Conservation (phyloP, 2,329 filamentous ascomycete species). For the Septoria petroselini region DNA sequence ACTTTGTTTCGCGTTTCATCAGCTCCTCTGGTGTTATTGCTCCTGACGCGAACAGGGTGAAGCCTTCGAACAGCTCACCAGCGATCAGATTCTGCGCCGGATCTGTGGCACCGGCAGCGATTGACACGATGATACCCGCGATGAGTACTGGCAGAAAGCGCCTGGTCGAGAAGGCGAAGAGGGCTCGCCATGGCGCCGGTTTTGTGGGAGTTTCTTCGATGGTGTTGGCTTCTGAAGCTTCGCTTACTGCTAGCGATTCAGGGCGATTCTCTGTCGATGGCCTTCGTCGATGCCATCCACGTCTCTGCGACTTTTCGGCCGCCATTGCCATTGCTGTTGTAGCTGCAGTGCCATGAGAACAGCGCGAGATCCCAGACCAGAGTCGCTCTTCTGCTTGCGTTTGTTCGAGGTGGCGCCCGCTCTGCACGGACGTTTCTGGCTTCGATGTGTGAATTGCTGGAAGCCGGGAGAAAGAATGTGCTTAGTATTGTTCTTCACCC, state of each 20-base stretch:
- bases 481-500: constrained; percentile 37
- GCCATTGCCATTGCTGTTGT: constrained; percentile 18
- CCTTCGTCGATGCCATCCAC: constrained; percentile 22
- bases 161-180: constrained; percentile 71
- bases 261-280: constrained; percentile 20
- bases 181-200: constrained; percentile 47
- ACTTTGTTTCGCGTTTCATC: constrained; percentile 55
- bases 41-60: constrained; percentile 64
- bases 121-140: constrained; percentile 55
- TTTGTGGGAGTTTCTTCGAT: constrained; percentile 21
- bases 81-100: constrained; percentile 67
- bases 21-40: constrained; percentile 51
- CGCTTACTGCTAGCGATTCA: constrained; percentile 12
- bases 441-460: constrained; percentile 4
- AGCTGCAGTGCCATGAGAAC: constrained; percentile 12
- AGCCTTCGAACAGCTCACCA: constrained; percentile 69
- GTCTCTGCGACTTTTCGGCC: constrained; percentile 12
- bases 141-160: constrained; percentile 56
- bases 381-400: neutral
- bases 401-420: constrained; percentile 10
- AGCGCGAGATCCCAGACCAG: neutral
- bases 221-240: constrained; percentile 21
- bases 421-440: constrained; percentile 23
- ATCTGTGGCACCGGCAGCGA: constrained; percentile 59
- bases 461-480: constrained; percentile 28